Evolutionary conservation across 1,284 basidiomycete genomes (phyloP).

Genomic region (Sutorius eximius): DNA sequence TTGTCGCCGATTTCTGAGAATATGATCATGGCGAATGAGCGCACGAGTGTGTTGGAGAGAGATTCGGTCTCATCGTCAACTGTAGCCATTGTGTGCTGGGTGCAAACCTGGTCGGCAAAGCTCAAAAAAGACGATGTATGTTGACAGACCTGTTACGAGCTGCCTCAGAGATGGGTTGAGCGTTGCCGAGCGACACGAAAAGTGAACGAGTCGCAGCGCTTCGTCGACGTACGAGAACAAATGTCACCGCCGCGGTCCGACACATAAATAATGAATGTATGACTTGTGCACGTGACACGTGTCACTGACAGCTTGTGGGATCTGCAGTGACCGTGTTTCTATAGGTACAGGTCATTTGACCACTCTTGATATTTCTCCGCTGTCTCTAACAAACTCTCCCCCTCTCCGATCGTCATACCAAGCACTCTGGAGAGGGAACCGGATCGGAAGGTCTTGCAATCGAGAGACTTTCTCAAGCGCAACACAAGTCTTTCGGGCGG

Average conservation of each 20-base stretch:
- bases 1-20: slow-evolving; percentile 96
- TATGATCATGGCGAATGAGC: slow-evolving; percentile 86
- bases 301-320: too few species aligned
- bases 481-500: slow-evolving; percentile 20
- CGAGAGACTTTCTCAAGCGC: slow-evolving; percentile 19
- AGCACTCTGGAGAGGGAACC: slow-evolving; percentile 26
- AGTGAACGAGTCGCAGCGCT: too few species aligned
- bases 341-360: slow-evolving; percentile 33
- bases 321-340: too few species aligned
- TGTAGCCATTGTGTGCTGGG: slow-evolving; percentile 21
- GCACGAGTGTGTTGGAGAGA: slow-evolving; percentile 56
- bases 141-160: slow-evolving; percentile 6
- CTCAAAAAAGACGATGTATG: neutral
- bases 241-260: neutral
- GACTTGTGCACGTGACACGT: slow-evolving; percentile 8
- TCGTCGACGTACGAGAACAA: neutral
- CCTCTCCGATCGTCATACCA: slow-evolving; percentile 14
- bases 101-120: slow-evolving; percentile 1
- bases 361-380: slow-evolving; percentile 28
- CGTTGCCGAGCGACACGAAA: neutral
- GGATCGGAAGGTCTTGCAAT: slow-evolving; percentile 31
- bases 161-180: neutral
- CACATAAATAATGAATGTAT: neutral
- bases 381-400: slow-evolving; percentile 14
- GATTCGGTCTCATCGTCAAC: slow-evolving; percentile 11